Evolutionary conservation across 1,284 basidiomycete genomes (phyloP).

Genomic region (Ustilago hordei): DNA sequence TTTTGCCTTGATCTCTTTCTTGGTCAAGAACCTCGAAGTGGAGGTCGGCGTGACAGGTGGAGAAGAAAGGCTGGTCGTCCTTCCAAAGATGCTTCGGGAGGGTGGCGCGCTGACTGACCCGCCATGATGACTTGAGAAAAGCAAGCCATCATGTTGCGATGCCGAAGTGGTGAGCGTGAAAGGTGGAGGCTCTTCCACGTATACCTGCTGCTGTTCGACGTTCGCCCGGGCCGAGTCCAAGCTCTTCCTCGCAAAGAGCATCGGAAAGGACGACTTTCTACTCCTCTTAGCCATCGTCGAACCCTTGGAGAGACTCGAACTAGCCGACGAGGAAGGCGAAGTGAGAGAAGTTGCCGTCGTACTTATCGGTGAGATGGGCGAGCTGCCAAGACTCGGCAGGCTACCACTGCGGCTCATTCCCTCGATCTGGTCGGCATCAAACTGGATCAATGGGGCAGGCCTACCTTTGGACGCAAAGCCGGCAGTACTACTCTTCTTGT

Average conservation of each 20-base stretch:
- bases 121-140: slow-evolving; percentile 11
- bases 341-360: background rate
- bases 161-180: slow-evolving; percentile 14
- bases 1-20: slow-evolving; percentile 54
- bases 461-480: slow-evolving; percentile 13
- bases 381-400: slow-evolving; percentile 8
- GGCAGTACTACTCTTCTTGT: slow-evolving; percentile 18
- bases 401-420: slow-evolving; percentile 25
- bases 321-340: slow-evolving; percentile 25
- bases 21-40: slow-evolving; percentile 8
- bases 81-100: slow-evolving; percentile 14
- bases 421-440: slow-evolving; percentile 25
- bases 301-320: slow-evolving; percentile 29
- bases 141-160: slow-evolving; percentile 24
- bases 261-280: slow-evolving; percentile 40
- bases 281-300: slow-evolving; percentile 12
- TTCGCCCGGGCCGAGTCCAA: slow-evolving; percentile 11
- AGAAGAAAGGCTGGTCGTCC: slow-evolving; percentile 13
- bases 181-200: slow-evolving; percentile 10
- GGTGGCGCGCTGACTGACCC: background rate
- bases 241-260: slow-evolving; percentile 44
- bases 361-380: slow-evolving; percentile 3
- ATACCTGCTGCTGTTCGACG: background rate
- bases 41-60: slow-evolving; percentile 29
- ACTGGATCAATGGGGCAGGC: slow-evolving; percentile 31